Evolutionary conservation across 116 monocot genomes (phyloP).

Genomic region (Posidonia oceanica): DNA sequence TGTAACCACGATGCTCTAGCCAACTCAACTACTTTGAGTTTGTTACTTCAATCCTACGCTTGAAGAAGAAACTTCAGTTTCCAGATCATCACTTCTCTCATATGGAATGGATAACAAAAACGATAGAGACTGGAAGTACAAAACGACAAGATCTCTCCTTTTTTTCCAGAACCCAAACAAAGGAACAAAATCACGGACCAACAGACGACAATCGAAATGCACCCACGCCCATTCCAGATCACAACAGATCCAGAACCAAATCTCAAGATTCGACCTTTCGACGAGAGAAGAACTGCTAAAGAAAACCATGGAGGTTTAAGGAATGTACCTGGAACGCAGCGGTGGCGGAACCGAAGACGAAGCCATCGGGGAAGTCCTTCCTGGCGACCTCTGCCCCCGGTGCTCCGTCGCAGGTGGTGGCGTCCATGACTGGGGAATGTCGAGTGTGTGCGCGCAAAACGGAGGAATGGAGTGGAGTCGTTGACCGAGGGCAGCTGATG

Average conservation of each 20-base stretch:
- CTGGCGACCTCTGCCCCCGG: conserved; percentile 21
- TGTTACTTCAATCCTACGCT: neutral
- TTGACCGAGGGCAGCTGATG: too few relatives aligned
- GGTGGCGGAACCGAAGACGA: conserved; percentile 90
- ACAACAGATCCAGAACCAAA: neutral
- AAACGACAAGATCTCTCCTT: neutral
- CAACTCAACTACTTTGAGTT: too few relatives aligned
- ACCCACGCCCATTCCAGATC: neutral
- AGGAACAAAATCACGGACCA: neutral
- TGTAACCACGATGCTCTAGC: too few relatives aligned
- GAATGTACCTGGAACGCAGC: conserved; percentile 61
- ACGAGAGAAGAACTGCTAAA: neutral
- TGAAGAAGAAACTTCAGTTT: neutral
- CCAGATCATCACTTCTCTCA: too few relatives aligned
- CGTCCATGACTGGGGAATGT: neutral
- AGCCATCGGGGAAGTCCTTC: conserved; percentile 67
- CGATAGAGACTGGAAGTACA: neutral
- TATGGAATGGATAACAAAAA: neutral
- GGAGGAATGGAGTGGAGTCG: too few relatives aligned
- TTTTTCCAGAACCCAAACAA: neutral
- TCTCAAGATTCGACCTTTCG: neutral
- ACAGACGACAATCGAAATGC: neutral
- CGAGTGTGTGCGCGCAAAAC: too few relatives aligned
- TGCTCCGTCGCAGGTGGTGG: conserved; percentile 1
- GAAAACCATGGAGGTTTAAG: neutral